Evolutionary conservation across 495 filamentous ascomycete species (phyloP), one percentile per base, ranked within the genome.

Genomic region (Neurospora cerealis): DNA sequence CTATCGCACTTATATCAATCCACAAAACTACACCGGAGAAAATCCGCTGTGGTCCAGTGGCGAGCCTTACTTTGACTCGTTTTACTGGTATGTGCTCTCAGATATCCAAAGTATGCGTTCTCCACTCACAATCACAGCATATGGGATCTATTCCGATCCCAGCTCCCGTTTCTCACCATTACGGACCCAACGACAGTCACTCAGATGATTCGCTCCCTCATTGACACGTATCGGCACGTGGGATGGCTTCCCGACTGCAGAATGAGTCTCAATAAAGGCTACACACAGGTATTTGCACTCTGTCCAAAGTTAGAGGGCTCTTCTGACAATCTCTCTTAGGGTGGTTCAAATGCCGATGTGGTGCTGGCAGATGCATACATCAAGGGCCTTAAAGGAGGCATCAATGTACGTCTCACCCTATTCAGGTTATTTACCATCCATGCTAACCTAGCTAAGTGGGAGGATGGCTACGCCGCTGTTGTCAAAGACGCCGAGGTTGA

Each of bases 61-160:
- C 36, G 92, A 93, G 81, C 92, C 92, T 15, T 93, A 94, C 75
- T 95, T 90, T 76, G 92, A 94, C 79, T 92, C 89, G n/a, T 93
- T 89, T 73, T 94, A 93, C 77, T 93, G 90, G 73, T 89, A 79
- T 81, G 86, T 19, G 13, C 28, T 17, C 2, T 19, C 7, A 6
- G 7, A 34, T 62, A 7, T 44, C 73, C 9, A 17, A 21, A 24
- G 15, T 5, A 7, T 10, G 41, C 15, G 15, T n/a, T 24, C 21
- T 15, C 15, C 15, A 28, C 24, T 32, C 7, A 69, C 71, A 28
- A 10, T 42, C 6, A 1, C 41, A 75, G 76, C 77, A 88, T 88
- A 69, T 94, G 91, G 92, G 92, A 95, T 78, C 88, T 87, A 11
- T 95, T 91, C 75, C 85, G 92, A 10, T 90, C 88, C 44, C 90